Evolutionary conservation across 176 grass and related monocot genomes (phyloP), one percentile per base, ranked within the genome.

Genomic region (Poa annua): DNA sequence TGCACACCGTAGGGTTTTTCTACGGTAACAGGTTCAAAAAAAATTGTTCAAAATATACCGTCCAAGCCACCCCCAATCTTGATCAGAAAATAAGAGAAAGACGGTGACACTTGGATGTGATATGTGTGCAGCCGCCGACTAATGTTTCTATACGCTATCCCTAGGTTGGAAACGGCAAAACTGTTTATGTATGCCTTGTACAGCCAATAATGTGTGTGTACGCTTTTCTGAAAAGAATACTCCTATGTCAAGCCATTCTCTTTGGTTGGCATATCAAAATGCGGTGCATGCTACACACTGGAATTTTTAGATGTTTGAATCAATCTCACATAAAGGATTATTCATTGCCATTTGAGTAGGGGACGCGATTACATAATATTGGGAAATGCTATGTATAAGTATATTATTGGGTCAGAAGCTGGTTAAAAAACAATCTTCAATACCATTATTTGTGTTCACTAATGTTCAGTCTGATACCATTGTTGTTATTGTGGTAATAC

Each of bases 61-160:
- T 13, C 48, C 22, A 13, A 0, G 9, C 11, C 49, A 10, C 29
- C 20, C 7, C 16, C 2, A n/a, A 24, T 65, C 22, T 53, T 52
- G 10, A 26, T 14, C 24, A 33, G 12, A 33, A 17, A 64, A 64
- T 13, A 61, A 16, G 16, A 64, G 26, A 44, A 7, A 2, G 34
- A 22, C 13, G 77, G 69, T 50, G 78, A 59, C 70, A 87, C 71
- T 35, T 57, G 85, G 60, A 25, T 65, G 44, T 36, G 44, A 19
- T 65, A 21, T 48, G 49, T 42, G 35, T 11, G 1, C 1, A 48
- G 71, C 50, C 71, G 48, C 20, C 11, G 6, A 64, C 3, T 38
- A n/a, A 21, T 65, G 16, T 80, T 52, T 80, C 15, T 62, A 63
- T 73, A 52, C 9, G 5, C 26, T 73, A 80, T 42, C 41, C 10